Conservation (phyloP, 108 stramenopile species). For the Nannochloropsis granulata region DNA sequence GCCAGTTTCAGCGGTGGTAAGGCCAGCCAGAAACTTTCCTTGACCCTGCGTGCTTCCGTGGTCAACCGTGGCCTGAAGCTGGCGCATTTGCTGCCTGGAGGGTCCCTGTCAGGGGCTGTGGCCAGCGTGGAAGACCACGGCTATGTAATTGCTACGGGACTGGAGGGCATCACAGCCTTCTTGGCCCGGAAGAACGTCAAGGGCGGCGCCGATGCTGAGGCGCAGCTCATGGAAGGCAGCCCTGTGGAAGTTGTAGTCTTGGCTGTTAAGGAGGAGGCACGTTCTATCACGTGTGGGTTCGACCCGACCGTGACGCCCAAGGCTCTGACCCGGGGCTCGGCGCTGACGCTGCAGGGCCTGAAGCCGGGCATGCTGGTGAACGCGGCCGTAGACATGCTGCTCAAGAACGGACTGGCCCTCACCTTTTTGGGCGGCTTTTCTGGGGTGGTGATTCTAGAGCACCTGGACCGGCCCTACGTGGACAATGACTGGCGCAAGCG, state of each 20-base stretch:
- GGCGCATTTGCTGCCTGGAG: constrained; percentile 25
- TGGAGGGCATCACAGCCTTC: constrained; percentile 36
- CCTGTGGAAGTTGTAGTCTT: background rate
- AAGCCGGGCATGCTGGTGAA: constrained; percentile 40
- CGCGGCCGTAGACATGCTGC: constrained; percentile 18
- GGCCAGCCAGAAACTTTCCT: constrained; percentile 8
- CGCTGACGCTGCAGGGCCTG: constrained; percentile 15
- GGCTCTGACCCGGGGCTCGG: background rate
- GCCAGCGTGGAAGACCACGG: constrained; percentile 40
- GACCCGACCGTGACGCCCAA: background rate
- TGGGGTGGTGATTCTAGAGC: background rate
- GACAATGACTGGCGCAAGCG: constrained; percentile 26
- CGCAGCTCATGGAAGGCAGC: constrained; percentile 3
- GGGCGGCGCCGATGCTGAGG: constrained; percentile 17
- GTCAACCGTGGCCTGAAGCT: constrained; percentile 36
- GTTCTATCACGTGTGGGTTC: constrained; percentile 13
- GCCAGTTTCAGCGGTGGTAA: background rate
- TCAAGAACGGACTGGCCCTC: constrained; percentile 10
- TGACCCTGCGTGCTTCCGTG: constrained; percentile 29
- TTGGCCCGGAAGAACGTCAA: constrained; percentile 20
- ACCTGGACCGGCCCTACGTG: background rate
- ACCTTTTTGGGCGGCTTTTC: background rate
- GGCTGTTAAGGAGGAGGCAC: constrained; percentile 28
- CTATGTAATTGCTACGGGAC: constrained; percentile 24
- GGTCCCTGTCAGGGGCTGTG: constrained; percentile 12